A percentile compares a stretch with the other conserved stretches of the same genome.
Conservation (phyloP, 2,329 filamentous ascomycete species). For the Sporothrix globosa region DNA sequence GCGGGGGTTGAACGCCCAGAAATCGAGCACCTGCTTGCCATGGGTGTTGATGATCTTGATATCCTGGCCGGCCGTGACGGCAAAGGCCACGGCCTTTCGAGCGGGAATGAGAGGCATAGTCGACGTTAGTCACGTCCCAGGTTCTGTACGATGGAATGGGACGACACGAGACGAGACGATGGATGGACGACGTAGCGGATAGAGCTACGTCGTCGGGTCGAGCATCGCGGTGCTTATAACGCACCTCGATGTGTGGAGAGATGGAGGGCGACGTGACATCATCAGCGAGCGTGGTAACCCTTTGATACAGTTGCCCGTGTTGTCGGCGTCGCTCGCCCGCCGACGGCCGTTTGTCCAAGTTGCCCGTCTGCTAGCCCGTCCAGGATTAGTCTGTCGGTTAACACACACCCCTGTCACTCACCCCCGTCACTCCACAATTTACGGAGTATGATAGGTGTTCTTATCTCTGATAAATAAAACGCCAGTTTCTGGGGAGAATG, state of each 20-base stretch:
- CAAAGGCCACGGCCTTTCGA: slow-evolving; percentile 48
- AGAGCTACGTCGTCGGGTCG: background rate
- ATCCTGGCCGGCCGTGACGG: slow-evolving; percentile 45
- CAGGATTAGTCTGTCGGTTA: background rate
- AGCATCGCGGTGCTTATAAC: background rate
- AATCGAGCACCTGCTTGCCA: slow-evolving; percentile 55
- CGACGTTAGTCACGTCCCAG: too few species aligned
- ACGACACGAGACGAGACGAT: too few species aligned
- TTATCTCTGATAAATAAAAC: background rate
- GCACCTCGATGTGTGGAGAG: background rate
- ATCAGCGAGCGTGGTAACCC: too few species aligned
- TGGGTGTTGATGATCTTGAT: slow-evolving; percentile 53
- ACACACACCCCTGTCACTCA: background rate
- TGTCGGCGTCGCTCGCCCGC: background rate
- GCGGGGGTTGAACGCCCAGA: slow-evolving; percentile 51
- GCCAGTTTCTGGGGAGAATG: background rate
- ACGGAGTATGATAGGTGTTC: background rate
- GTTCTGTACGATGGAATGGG: background rate
- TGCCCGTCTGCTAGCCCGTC: slow-evolving; percentile 15
- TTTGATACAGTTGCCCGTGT: background rate
- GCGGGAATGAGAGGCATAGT: slow-evolving; percentile 45
- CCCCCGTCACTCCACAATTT: background rate
- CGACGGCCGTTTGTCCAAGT: background rate
- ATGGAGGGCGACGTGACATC: background rate
- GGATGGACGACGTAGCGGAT: too few species aligned